A percentile compares a stretch with the other conserved stretches of the same genome.
These are phyloP conservation scores for Dothistroma septosporum DNA, from an alignment of 2,329 filamentous ascomycete species.

Conservation along the genomic window DNA sequence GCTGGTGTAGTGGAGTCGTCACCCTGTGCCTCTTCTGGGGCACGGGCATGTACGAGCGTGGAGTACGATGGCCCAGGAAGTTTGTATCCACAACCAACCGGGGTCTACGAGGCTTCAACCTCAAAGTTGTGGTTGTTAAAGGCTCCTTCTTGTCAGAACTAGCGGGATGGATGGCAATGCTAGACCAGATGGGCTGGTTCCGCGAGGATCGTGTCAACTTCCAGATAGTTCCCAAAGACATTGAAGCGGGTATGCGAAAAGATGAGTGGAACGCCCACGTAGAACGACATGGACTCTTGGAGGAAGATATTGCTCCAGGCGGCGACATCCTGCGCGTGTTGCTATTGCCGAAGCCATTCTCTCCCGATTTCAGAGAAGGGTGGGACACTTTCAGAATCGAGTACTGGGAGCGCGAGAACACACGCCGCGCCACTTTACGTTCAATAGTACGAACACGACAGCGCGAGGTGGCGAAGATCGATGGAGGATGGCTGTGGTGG, in stretches of 20 bases:
- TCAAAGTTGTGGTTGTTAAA: conserved; percentile 87
- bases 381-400: conserved; percentile 94
- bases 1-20: conserved; percentile 83
- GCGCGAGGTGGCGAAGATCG: conserved; percentile 62
- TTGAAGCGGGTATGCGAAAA: conserved; percentile 54
- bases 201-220: conserved; percentile 34
- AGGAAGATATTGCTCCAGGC: conserved; percentile 85
- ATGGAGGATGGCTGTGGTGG: conserved; percentile 82
- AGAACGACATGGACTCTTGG: conserved; percentile 47
- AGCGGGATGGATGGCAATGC: conserved; percentile 47
- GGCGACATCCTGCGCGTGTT: conserved; percentile 90
- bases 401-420: conserved; percentile 97
- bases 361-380: conserved; percentile 87
- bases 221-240: conserved; percentile 38
- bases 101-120: conserved; percentile 86
- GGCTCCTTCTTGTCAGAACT: conserved; percentile 77
- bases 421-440: conserved; percentile 71
- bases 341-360: conserved; percentile 89
- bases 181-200: conserved; percentile 33
- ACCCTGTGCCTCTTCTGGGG: conserved; percentile 86
- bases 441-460: conserved; percentile 66
- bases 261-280: conserved; percentile 48
- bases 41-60: conserved; percentile 93
- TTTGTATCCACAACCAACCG: conserved; percentile 89
- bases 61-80: conserved; percentile 85